A percentile compares a stretch with the other conserved stretches of the same genome.
phyloP scores from a whole-genome alignment of 306 rosid species.

The Vicia faba region DNA sequence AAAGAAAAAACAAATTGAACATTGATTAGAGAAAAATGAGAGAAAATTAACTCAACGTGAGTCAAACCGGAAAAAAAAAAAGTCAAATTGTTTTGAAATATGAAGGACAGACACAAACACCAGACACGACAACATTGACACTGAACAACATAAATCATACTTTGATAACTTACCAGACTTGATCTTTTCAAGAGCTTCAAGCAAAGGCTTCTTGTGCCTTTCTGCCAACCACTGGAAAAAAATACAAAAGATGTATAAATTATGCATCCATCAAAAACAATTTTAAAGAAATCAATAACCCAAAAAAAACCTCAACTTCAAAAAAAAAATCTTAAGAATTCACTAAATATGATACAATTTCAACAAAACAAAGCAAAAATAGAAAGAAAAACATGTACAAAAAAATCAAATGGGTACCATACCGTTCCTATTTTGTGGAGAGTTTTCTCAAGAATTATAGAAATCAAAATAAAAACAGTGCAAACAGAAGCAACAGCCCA shows the following conservation, averaged over 20 bases:
- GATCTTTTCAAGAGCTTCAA: constrained; percentile 88
- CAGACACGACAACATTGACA: neutral
- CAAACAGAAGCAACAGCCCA: constrained; percentile 95
- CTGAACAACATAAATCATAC: neutral
- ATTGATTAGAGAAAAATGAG: too few relatives aligned
- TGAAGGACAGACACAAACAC: neutral
- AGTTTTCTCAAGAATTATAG: constrained; percentile 65
- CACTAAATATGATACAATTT: neutral
- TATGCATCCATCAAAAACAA: neutral
- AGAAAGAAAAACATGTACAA: neutral
- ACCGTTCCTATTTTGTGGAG: constrained; percentile 84
- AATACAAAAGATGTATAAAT: neutral
- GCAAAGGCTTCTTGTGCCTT: constrained; percentile 62
- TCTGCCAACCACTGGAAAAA: constrained; percentile 46
- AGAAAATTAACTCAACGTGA: too few relatives aligned
- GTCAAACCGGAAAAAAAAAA: constrained; percentile 2
- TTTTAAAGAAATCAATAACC: neutral
- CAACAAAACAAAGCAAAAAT: neutral
- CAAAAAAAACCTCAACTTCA: neutral
- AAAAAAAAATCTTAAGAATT: too few relatives aligned
- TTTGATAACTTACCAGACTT: constrained; percentile 67
- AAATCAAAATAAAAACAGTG: constrained; percentile 71
- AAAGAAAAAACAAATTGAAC: too few relatives aligned
- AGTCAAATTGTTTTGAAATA: neutral
- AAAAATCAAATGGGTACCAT: constrained; percentile 19